Base-by-base conservation (phyloP, 345 rosid genomes). In the Gossypium anomalum region DNA sequence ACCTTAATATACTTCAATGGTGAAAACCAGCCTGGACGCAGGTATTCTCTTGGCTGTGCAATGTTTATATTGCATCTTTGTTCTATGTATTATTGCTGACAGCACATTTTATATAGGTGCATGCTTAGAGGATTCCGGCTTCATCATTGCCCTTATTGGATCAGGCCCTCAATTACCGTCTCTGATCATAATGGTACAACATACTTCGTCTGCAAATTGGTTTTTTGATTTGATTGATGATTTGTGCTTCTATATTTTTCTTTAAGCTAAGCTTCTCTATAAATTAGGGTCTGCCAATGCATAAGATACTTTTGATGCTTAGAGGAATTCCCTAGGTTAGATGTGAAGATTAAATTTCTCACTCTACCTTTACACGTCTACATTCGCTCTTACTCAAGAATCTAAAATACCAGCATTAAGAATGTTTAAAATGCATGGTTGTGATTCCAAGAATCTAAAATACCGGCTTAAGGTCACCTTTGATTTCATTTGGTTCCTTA, bases 61-160 rank as follows among this genome's bases (percentile, higher is more conserved):
- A 65, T 44, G 19, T 65, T 53, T 29, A 7, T 74, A 48, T 72
- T 17, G 29, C 22, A 62, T 27, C 57, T 75, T 29, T 64, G 19
- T 45, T 45, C 29, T 60, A 79, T 41, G 19, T 48, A 25, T 63
- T 62, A 48, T 68, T 45, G 13, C 80, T 66, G 55, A 79, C 14
- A 22, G 34, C 13, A 43, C 19, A 22, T 71, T 57, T 79, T 70
- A 27, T 84, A 15, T 77, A 92, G 97, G 83, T 90, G 97, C 90
- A 88, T 90, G 87, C 95, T 92, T 64, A 85, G 97, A 77, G 97
- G 95, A 71, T 92, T 92, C 73, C 90, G 97, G 80, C 90, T 92
- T 68, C 97, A 90, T 76, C 82, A 93, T 75, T 92, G 97, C 71
- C 97, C 97, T n/a, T 92, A 88, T 78, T 92, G 97, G 97, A 82